Evolutionary conservation across 2,329 filamentous ascomycete species (phyloP), one percentile per base, ranked within the genome.

Genomic region (Colletotrichum shisoi): DNA sequence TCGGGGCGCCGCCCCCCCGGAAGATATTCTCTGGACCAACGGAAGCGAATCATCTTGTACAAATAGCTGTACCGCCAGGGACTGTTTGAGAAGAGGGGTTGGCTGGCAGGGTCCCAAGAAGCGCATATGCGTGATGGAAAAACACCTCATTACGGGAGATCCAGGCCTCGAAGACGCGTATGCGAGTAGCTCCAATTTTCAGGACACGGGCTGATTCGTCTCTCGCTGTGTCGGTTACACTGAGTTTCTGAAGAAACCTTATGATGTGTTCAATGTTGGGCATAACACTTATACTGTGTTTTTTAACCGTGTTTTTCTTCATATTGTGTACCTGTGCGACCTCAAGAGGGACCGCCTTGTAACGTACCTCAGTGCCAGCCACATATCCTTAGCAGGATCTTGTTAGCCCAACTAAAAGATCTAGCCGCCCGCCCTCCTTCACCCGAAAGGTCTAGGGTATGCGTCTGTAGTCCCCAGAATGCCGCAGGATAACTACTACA

Each of bases 41-140:
- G 31, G 39, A 63, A 58, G 48, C 59, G 48, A 63, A 42, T 57
- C 45, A 58, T 37, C 19, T 19, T 24, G 21, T 27, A 17, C 45
- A 42, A 59, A 27, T n/a, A 59, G 19, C 24, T 27, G 24, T 24
- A 9, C 40, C 9, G 46, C 52, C 59, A 67, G 63, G 59, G 12
- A 37, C 11, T 9, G 17, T 40, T 17, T 17, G 37, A 58, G 39
- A 24, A 52, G 34, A 52, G 51, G 53, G 59, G 52, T 9, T 11
- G 19, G 21, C 31, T 40, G 9, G 31, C 46, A 57, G 19, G 52
- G 45, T 27, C 34, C 31, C 48, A 34, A 34, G 13, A n/a, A 27
- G 8, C 13, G 24, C 42, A 46, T 57, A 39, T 24, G 17, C 39
- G 52, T 21, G 49, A 66, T 40, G 63, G 46, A 56, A 24, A 24